Conservation (phyloP, 2,329 filamentous ascomycete genomes). For the Neofusicoccum kwambonambiense region DNA sequence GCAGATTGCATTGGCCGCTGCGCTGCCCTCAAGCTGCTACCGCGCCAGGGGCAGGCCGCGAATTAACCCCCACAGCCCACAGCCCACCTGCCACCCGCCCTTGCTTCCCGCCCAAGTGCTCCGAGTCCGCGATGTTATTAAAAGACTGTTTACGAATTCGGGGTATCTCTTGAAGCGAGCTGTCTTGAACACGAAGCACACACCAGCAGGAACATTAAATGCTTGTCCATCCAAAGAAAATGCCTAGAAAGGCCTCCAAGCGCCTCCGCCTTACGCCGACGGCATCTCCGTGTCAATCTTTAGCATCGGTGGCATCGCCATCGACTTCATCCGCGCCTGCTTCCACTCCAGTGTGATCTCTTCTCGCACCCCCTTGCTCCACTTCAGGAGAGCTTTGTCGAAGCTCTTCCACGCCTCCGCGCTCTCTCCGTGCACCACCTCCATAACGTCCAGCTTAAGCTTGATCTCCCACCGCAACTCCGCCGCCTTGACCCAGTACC, state of each 20-base stretch:
- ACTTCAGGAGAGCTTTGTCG: constrained; percentile 76
- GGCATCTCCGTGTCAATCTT: constrained; percentile 30
- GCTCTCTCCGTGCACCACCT: constrained; percentile 73
- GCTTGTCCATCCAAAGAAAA: constrained; percentile 10
- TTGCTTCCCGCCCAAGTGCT: background rate
- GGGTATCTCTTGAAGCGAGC: constrained; percentile 15
- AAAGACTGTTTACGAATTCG: constrained; percentile 9
- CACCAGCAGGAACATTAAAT: constrained; percentile 6
- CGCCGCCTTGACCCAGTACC: constrained; percentile 94
- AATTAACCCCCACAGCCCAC: constrained; percentile 4
- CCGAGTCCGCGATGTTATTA: constrained; percentile 7
- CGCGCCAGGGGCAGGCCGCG: constrained; percentile 12
- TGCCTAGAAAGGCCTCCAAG: background rate
- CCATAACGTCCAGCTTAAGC: constrained; percentile 79
- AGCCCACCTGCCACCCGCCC: background rate
- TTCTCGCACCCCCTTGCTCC: constrained; percentile 78
- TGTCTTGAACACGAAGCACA: constrained; percentile 6
- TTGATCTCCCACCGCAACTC: constrained; percentile 90
- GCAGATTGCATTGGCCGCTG: constrained; percentile 17
- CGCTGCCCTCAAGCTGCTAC: constrained; percentile 10
- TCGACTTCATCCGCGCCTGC: constrained; percentile 37
- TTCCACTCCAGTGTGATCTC: constrained; percentile 76
- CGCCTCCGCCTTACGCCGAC: background rate
- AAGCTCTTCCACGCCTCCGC: constrained; percentile 75
- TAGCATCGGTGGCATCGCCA: constrained; percentile 37